Percentiles rank a stretch among this genome's conserved stretches.
Conservation (phyloP, 768 basidiomycete species). For the Macrocybe gigantea region DNA sequence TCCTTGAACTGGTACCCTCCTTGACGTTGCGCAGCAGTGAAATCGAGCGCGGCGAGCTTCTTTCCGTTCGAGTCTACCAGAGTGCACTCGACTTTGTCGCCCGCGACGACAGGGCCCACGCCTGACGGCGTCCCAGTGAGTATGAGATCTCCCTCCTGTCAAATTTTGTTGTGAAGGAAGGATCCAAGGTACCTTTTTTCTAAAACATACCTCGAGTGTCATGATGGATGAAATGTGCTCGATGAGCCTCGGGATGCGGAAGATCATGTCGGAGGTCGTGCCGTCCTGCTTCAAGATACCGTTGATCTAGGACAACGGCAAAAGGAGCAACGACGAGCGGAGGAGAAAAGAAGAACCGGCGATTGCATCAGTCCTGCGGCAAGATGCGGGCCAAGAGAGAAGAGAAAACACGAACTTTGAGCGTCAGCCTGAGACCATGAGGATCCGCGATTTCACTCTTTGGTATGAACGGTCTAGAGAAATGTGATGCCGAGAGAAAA, state of each 20-base stretch:
- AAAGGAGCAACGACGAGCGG: background rate
- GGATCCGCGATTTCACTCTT: slow-evolving; percentile 64
- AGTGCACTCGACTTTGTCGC: slow-evolving; percentile 74
- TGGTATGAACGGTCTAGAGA: slow-evolving; percentile 70
- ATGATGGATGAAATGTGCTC: slow-evolving; percentile 94
- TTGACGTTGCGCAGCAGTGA: slow-evolving; percentile 57
- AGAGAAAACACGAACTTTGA: slow-evolving; percentile 46
- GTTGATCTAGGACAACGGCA: slow-evolving; percentile 56
- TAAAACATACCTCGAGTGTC: slow-evolving; percentile 74
- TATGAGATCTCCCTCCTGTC: slow-evolving; percentile 85
- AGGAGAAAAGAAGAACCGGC: background rate
- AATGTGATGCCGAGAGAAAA: background rate
- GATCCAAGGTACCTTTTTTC: background rate
- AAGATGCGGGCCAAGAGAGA: background rate
- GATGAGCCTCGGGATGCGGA: slow-evolving; percentile 81
- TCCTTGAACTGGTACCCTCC: slow-evolving; percentile 50
- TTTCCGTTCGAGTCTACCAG: slow-evolving; percentile 52
- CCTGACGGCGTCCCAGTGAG: slow-evolving; percentile 91
- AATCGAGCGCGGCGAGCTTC: slow-evolving; percentile 56
- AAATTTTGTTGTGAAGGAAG: background rate
- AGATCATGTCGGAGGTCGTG: slow-evolving; percentile 86
- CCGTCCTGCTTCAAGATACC: slow-evolving; percentile 81
- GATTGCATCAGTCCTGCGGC: background rate
- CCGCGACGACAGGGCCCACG: slow-evolving; percentile 71
- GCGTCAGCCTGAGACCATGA: slow-evolving; percentile 67